A percentile compares a stretch with the other conserved stretches of the same genome.
Evolutionary conservation across 2,329 filamentous ascomycete genomes (phyloP).

Genomic region (Scorias spongiosa): DNA sequence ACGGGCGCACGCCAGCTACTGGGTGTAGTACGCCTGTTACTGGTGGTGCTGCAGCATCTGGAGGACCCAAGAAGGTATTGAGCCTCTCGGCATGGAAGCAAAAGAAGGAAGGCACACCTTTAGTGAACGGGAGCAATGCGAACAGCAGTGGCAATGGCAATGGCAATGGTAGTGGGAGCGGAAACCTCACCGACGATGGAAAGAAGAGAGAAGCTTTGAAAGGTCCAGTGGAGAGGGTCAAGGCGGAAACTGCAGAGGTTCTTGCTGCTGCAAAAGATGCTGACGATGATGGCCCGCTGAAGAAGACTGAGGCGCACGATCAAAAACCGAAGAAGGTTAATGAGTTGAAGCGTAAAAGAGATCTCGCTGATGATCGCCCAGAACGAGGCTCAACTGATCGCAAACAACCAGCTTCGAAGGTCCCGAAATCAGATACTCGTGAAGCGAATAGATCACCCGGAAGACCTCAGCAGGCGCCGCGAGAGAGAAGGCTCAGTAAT

Average conservation of each 20-base stretch:
- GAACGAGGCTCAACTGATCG: background rate
- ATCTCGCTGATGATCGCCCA: background rate
- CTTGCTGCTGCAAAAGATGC: slow-evolving; percentile 13
- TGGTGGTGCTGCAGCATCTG: slow-evolving; percentile 1
- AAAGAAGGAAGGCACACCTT: slow-evolving; percentile 30
- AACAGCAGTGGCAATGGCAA: slow-evolving; percentile 6
- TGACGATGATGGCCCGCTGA: slow-evolving; percentile 6
- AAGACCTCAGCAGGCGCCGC: background rate
- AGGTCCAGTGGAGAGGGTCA: slow-evolving; percentile 17
- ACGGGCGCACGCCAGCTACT: background rate
- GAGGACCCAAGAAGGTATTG: slow-evolving; percentile 43
- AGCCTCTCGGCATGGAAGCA: slow-evolving; percentile 46
- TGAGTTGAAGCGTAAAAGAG: background rate
- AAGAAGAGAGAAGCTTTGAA: slow-evolving; percentile 12
- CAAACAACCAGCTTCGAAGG: background rate
- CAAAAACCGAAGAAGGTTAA: background rate
- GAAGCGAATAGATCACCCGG: background rate
- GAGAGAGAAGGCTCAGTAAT: background rate
- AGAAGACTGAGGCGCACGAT: slow-evolving; percentile 15
- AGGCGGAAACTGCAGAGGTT: slow-evolving; percentile 18
- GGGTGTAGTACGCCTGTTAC: background rate
- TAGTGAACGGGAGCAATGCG: slow-evolving; percentile 13
- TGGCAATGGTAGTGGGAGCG: slow-evolving; percentile 9
- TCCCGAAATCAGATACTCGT: background rate
- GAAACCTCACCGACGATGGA: slow-evolving; percentile 5